These are phyloP conservation scores for Pythium utonaiense DNA, from an alignment of 352 stramenopile genomes.

Conservation along the genomic window DNA sequence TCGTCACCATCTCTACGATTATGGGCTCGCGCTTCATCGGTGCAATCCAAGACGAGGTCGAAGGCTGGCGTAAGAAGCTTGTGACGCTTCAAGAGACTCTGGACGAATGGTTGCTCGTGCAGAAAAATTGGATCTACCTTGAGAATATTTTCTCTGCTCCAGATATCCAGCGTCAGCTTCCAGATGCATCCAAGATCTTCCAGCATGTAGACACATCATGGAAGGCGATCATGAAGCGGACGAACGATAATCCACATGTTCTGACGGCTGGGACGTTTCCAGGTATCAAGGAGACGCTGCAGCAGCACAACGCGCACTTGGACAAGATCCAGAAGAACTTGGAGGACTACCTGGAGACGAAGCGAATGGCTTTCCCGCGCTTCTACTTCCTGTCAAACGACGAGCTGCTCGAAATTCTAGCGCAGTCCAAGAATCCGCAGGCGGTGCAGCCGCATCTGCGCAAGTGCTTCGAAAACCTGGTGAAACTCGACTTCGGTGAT, in stretches of 20 bases:
- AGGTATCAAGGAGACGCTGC: slow-evolving; percentile 78
- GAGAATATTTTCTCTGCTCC: slow-evolving; percentile 87
- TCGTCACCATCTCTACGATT: slow-evolving; percentile 93
- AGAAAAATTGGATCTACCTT: slow-evolving; percentile 89
- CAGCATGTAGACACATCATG: slow-evolving; percentile 88
- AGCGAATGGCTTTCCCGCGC: slow-evolving; percentile 89
- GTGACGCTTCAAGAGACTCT: slow-evolving; percentile 82
- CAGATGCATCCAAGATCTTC: slow-evolving; percentile 89
- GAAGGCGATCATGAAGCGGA: slow-evolving; percentile 90
- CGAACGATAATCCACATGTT: slow-evolving; percentile 83
- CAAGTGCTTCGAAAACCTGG: slow-evolving; percentile 93
- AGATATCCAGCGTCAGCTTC: slow-evolving; percentile 90
- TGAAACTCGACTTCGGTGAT: slow-evolving; percentile 79
- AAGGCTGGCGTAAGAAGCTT: slow-evolving; percentile 83
- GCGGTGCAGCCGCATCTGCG: slow-evolving; percentile 92
- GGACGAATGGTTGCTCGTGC: slow-evolving; percentile 85
- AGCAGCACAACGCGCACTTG: slow-evolving; percentile 82
- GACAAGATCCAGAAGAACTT: slow-evolving; percentile 92
- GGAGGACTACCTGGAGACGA: slow-evolving; percentile 92
- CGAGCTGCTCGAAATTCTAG: slow-evolving; percentile 93
- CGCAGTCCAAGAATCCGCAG: slow-evolving; percentile 93
- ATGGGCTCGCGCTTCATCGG: slow-evolving; percentile 90
- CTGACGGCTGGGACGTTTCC: slow-evolving; percentile 77
- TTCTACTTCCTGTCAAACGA: slow-evolving; percentile 97
- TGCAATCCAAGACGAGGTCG: slow-evolving; percentile 88